These are phyloP conservation scores for Neurospora cerealis DNA, from an alignment of 495 filamentous ascomycete species.

Conservation along the genomic window DNA sequence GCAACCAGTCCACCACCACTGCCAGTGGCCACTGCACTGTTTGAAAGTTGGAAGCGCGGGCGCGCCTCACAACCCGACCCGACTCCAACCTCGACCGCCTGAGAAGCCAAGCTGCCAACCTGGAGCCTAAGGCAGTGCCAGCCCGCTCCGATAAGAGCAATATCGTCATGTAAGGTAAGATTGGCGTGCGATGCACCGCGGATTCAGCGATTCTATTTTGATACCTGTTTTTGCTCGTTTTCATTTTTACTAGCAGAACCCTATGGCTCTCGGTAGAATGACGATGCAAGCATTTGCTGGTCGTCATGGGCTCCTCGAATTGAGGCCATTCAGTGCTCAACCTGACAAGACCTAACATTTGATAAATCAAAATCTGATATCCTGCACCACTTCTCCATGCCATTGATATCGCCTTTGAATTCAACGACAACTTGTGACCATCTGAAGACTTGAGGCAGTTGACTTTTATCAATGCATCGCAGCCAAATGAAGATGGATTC, in stretches of 20 bases:
- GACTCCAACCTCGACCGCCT: neutral
- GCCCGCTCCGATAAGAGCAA: neutral
- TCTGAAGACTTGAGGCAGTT: neutral
- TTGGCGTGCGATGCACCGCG: neutral
- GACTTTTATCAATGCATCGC: neutral
- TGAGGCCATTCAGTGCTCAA: neutral
- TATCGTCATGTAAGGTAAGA: neutral
- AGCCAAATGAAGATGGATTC: neutral
- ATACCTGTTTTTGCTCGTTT: neutral
- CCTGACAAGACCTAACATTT: neutral
- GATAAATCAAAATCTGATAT: neutral
- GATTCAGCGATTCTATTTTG: neutral
- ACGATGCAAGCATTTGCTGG: neutral
- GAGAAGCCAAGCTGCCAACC: neutral
- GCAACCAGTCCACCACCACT: neutral
- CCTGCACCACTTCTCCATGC: neutral
- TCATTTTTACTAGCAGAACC: neutral
- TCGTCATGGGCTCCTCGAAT: neutral
- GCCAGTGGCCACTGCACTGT: neutral
- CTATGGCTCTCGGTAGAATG: neutral
- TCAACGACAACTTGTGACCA: neutral
- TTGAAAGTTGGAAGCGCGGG: neutral
- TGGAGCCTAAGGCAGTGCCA: neutral
- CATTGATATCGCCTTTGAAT: neutral
- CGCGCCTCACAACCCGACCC: neutral